Evolutionary conservation across 345 rosid genomes (phyloP).

Genomic region (Linum tenue): DNA sequence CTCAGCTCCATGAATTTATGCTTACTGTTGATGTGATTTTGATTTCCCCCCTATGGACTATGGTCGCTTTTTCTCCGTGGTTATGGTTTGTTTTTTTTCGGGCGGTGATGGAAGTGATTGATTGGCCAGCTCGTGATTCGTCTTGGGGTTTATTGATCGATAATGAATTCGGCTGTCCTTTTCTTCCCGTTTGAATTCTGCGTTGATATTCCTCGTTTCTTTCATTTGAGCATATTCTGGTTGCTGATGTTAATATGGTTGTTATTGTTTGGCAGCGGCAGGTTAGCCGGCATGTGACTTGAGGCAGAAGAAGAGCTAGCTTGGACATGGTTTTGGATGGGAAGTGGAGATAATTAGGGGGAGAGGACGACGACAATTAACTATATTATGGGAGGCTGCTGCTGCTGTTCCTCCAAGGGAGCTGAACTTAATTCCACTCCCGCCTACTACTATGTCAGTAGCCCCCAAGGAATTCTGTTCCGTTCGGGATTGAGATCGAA

Average conservation of each 20-base stretch:
- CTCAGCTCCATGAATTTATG: not conserved
- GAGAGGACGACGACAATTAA: not conserved
- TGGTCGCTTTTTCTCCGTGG: not conserved
- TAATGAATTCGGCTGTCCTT: too few relatives aligned
- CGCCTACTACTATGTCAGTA: slow-evolving; percentile 10
- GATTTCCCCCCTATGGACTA: not conserved
- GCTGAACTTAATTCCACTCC: not conserved
- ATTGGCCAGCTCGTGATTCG: not conserved
- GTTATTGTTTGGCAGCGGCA: not conserved
- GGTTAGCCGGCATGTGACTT: not conserved
- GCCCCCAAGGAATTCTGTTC: not conserved
- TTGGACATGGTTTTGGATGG: not conserved
- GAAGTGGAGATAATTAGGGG: not conserved
- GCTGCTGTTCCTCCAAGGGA: slow-evolving; percentile 10
- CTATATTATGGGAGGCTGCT: slow-evolving; percentile 11
- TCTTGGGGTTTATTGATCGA: not conserved
- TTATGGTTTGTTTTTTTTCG: too few relatives aligned
- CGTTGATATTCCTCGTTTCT: not conserved
- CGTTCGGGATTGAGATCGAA: not conserved
- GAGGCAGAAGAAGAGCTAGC: not conserved
- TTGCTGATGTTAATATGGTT: not conserved
- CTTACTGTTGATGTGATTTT: not conserved
- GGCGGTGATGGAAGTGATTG: not conserved
- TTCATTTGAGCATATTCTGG: not conserved
- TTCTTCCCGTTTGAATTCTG: too few relatives aligned